Evolutionary conservation across 1,284 basidiomycete genomes (phyloP), one percentile per base, ranked within the genome.

Genomic region (Moesziomyces globuligerus): DNA sequence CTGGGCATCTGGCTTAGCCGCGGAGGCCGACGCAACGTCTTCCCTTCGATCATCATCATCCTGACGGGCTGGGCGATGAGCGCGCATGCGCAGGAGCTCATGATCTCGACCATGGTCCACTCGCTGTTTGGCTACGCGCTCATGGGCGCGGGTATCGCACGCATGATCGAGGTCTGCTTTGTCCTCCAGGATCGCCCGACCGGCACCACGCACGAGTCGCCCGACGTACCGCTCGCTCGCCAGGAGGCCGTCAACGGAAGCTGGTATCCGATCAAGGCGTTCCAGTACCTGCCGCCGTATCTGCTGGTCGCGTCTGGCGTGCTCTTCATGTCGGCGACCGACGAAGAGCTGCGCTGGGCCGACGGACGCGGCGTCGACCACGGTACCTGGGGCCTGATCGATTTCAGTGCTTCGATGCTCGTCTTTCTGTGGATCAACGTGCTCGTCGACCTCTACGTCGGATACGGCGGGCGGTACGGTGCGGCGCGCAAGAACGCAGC

Each of bases 51-150:
- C 29, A 92, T 97, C 91, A 93, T 75, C 55, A 49, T 59, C 17
- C 18, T 75, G n/a, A 78, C 78, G 11, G 94, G 94, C 3, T 97
- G 92, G 90, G 94, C 91, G 0, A 95, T 97, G 92, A 91, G 91
- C 4, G 89, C 91, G 38, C 94, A 97, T 74, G 88, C 88, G 2
- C 94, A 97, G 84, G 88, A 87, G 9, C 85, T 94, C 49, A 75
- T 67, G 72, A 48, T 75, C 47, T 67, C 40, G 3, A 79, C 79
- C 10, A 73, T 91, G 89, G 90, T 95, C 3, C 93, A 96, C 76
- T 86, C 86, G 1, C 86, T 90, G 52, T 95, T 96, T 73, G 94
- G 93, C 13, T 87, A 90, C 74, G 90, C 91, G 0, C 87, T 98
- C 17, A 93, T 94, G 86, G 86, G 89, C 0, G 94, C 93, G 0